These are phyloP conservation scores for Protoeuglena noctilucae DNA, from an alignment of 139 green algal species.

Conservation along the genomic window DNA sequence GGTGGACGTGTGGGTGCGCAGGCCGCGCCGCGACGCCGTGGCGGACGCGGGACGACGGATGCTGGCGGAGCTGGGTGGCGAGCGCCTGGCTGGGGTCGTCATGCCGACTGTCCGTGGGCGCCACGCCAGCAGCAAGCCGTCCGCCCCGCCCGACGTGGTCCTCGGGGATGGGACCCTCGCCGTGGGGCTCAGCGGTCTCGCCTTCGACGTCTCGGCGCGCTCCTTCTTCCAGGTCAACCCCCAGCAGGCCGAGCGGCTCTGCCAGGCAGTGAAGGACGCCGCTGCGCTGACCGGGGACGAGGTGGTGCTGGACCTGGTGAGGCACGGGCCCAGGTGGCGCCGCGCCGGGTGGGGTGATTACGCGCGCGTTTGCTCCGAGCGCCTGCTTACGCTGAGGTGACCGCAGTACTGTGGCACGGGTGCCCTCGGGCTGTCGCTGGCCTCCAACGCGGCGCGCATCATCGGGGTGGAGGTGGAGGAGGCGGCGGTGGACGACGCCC, in stretches of 20 bases:
- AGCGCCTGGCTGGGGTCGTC: constrained; percentile 14
- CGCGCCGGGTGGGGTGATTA: too few relatives aligned
- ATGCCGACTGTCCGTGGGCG: constrained; percentile 2
- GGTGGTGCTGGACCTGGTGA: constrained; percentile 69
- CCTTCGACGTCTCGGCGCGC: constrained; percentile 46
- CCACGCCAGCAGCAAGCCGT: constrained; percentile 2
- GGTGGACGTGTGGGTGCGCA: too few relatives aligned
- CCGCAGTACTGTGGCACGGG: constrained; percentile 78
- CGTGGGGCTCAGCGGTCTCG: constrained; percentile 37
- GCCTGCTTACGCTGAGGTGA: too few relatives aligned
- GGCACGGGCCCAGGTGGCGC: too few relatives aligned
- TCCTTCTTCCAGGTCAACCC: constrained; percentile 87
- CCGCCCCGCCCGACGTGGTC: constrained; percentile 16
- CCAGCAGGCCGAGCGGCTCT: constrained; percentile 49
- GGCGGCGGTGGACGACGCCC: constrained; percentile 27
- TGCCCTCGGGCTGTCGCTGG: constrained; percentile 61
- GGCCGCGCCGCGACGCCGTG: too few relatives aligned
- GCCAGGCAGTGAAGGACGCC: constrained; percentile 27
- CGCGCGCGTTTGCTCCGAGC: too few relatives aligned
- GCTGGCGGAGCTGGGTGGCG: neutral
- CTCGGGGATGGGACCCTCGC: constrained; percentile 13
- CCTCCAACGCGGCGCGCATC: constrained; percentile 14
- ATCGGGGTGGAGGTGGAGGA: constrained; percentile 32
- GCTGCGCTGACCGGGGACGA: constrained; percentile 16
- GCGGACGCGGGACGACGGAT: too few relatives aligned